phyloP scores from a whole-genome alignment of 164 flowering plant species.

The Piper betle region DNA sequence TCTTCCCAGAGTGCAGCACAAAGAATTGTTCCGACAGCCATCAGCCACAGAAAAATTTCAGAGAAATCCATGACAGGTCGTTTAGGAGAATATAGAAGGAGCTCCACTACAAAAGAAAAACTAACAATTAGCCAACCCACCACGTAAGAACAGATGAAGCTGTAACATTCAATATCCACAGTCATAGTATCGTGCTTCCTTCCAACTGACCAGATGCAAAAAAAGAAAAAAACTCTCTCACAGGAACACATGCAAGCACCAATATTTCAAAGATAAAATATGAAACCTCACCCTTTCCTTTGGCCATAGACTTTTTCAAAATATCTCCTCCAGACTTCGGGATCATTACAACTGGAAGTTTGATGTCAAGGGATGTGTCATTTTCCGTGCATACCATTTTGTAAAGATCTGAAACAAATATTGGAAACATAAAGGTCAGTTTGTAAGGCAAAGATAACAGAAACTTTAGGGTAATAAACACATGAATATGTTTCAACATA shows the following conservation, averaged over 20 bases:
- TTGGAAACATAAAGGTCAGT: background rate
- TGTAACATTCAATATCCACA: background rate
- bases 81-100: conserved; percentile 51
- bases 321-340: conserved; percentile 52
- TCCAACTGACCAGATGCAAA: background rate
- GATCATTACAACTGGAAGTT: conserved; percentile 68
- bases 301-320: conserved; percentile 31
- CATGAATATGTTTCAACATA: background rate
- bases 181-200: background rate
- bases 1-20: conserved; percentile 71
- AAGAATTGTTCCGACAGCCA: conserved; percentile 79
- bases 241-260: too few relatives aligned
- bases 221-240: too few relatives aligned
- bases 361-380: conserved; percentile 35
- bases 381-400: conserved; percentile 59
- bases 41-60: conserved; percentile 57
- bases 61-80: conserved; percentile 56
- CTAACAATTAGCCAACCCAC: conserved; percentile 1
- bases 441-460: background rate
- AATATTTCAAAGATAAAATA: background rate
- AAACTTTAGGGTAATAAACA: background rate
- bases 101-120: conserved; percentile 47
- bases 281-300: conserved; percentile 31
- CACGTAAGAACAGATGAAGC: background rate
- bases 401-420: conserved; percentile 30